Evolutionary conservation across 176 grass and related monocot species (phyloP).

Genomic region (Oryza glaberrima): DNA sequence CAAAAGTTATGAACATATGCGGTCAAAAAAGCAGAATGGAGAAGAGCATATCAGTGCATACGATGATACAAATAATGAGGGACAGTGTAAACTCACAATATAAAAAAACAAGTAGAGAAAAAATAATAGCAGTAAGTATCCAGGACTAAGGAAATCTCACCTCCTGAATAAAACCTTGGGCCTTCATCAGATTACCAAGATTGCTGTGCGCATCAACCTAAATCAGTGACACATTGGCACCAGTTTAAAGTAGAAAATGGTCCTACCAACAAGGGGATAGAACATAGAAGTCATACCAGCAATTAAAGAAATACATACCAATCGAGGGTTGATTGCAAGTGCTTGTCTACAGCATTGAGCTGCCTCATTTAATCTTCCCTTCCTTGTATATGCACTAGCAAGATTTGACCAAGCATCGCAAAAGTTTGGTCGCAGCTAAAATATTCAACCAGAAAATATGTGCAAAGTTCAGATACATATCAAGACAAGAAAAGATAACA

Average conservation of each 20-base stretch:
- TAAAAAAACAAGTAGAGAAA: not conserved
- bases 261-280: constrained; percentile 21
- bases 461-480: not conserved
- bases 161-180: constrained; percentile 93
- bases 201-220: constrained; percentile 99
- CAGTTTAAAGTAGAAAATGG: constrained; percentile 23
- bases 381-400: constrained; percentile 96
- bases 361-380: constrained; percentile 88
- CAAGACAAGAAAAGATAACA: not conserved
- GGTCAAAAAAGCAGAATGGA: not conserved
- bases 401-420: constrained; percentile 99
- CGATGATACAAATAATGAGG: not conserved
- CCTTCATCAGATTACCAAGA: constrained; percentile 96
- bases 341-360: constrained; percentile 95
- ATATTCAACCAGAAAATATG: constrained; percentile 11
- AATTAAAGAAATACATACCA: constrained; percentile 54
- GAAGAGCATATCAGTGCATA: not conserved
- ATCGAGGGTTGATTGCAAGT: constrained; percentile 77
- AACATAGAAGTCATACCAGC: constrained; percentile 27
- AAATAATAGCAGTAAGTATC: not conserved
- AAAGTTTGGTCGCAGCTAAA: constrained; percentile 83
- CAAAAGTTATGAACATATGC: not conserved
- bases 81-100: not conserved
- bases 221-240: constrained; percentile 38
- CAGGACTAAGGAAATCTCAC: constrained; percentile 26